These are phyloP conservation scores for Colletotrichum sp. DNA, from an alignment of 2,329 filamentous ascomycete species.

Conservation along the genomic window DNA sequence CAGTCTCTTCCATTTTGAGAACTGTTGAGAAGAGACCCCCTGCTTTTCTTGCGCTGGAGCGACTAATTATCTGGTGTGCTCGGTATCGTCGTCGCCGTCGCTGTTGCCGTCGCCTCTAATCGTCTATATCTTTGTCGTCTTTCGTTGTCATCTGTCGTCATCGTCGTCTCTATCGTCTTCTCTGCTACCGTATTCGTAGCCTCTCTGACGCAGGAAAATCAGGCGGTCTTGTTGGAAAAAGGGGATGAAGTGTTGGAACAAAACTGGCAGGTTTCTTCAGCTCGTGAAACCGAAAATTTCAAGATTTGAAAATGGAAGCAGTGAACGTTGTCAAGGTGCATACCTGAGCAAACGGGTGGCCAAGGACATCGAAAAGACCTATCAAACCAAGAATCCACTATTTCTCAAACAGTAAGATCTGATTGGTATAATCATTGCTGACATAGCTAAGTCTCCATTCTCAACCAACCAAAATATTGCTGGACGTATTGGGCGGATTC, in stretches of 20 bases:
- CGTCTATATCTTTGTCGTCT: not conserved
- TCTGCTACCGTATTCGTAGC: not conserved
- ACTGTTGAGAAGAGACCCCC: no score
- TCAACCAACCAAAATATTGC: not conserved
- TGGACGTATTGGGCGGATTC: not conserved
- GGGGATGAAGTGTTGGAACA: not conserved
- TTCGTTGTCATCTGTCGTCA: not conserved
- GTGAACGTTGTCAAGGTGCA: not conserved
- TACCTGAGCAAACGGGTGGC: not conserved
- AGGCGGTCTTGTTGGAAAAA: not conserved
- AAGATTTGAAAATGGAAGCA: not conserved
- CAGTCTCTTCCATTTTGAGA: not conserved
- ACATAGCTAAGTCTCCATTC: not conserved
- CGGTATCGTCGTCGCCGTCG: not conserved
- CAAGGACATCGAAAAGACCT: not conserved
- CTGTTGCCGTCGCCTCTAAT: not conserved
- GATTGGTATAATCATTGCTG: not conserved
- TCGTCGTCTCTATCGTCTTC: not conserved
- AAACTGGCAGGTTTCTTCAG: fast-evolving
- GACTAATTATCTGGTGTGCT: fast-evolving
- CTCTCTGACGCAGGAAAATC: no score
- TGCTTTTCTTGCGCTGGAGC: fast-evolving
- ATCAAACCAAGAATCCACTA: not conserved
- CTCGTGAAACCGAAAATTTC: not conserved
- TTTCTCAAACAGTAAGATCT: not conserved